Evolutionary conservation across 148 eudicot genomes (phyloP).

Genomic region (Dysphania ambrosioides): DNA sequence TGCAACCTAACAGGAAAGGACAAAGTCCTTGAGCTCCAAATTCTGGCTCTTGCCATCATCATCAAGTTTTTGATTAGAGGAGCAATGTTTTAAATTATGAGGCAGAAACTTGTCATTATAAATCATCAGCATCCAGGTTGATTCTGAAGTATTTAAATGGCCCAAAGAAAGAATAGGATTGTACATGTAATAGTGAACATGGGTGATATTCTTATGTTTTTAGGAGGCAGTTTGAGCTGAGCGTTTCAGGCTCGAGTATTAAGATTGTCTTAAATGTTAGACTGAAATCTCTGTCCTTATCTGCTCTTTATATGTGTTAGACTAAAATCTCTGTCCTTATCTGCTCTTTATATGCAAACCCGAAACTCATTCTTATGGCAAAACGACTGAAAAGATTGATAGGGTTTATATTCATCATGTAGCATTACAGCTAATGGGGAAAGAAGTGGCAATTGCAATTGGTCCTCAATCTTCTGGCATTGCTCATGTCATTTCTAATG

Average conservation of each 20-base stretch:
- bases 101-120: not conserved
- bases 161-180: not conserved
- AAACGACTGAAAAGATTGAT: conserved; percentile 22
- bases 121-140: too few species aligned
- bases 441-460: conserved; percentile 55
- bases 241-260: not conserved
- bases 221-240: not conserved
- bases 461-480: conserved; percentile 81
- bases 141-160: too few species aligned
- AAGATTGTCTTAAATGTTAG: not conserved
- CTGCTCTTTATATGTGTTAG: not conserved
- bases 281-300: not conserved
- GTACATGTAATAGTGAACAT: not conserved
- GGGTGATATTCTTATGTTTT: not conserved
- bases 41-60: too few species aligned
- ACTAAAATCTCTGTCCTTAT: not conserved
- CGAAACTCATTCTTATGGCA: not conserved
- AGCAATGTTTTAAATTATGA: too few species aligned
- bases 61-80: too few species aligned
- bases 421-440: conserved; percentile 71
- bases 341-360: not conserved
- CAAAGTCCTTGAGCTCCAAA: too few species aligned
- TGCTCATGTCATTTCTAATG: conserved; percentile 58
- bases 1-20: too few species aligned
- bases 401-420: conserved; percentile 26